These are phyloP conservation scores for Halenospora varia DNA, from an alignment of 495 filamentous ascomycete species.

Conservation along the genomic window DNA sequence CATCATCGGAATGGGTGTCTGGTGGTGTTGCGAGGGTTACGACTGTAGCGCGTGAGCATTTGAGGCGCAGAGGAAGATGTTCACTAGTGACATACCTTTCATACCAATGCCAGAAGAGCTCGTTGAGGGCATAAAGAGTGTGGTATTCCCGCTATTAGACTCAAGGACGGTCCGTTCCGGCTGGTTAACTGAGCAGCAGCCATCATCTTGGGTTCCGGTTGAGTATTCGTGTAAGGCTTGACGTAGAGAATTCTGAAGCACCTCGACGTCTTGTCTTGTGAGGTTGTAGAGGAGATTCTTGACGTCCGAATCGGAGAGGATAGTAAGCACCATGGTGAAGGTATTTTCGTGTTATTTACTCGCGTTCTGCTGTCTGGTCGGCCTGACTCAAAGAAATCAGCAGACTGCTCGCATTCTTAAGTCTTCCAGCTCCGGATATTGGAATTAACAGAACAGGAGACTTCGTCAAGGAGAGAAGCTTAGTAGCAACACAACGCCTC, in stretches of 20 bases:
- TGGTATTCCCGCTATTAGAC: conserved; percentile 68
- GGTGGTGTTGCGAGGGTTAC: conserved; percentile 26
- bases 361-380: not conserved
- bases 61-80: not conserved
- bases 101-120: conserved; percentile 41
- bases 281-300: conserved; percentile 65
- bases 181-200: conserved; percentile 51
- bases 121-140: conserved; percentile 87
- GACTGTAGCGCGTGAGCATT: conserved; percentile 12
- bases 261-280: conserved; percentile 61
- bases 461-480: no score
- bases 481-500: no score
- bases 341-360: not conserved
- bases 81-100: conserved; percentile 36
- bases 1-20: not conserved
- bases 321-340: conserved; percentile 26
- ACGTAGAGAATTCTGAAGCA: conserved; percentile 61
- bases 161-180: conserved; percentile 71
- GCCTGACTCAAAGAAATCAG: no score
- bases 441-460: not conserved
- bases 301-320: conserved; percentile 72
- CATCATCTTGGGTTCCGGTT: conserved; percentile 52
- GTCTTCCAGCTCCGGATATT: not conserved
- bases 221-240: conserved; percentile 80
- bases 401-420: not conserved